A percentile compares a stretch with the other conserved stretches of the same genome.
These are phyloP conservation scores for Grosmannia penicillata DNA, from an alignment of 2,329 filamentous ascomycete species.

Conservation along the genomic window DNA sequence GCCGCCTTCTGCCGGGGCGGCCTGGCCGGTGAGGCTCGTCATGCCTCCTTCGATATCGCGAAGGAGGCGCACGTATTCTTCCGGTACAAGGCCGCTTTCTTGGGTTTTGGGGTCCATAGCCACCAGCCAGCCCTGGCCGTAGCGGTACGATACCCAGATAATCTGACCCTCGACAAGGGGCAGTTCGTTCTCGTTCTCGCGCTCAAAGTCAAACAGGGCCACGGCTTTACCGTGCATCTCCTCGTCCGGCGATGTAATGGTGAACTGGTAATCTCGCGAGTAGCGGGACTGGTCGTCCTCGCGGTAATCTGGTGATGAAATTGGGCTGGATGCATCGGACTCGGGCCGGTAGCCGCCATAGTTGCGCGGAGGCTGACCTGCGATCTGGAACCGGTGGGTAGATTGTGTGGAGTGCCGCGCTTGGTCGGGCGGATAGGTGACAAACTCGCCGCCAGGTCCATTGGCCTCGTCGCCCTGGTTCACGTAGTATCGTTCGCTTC, in stretches of 20 bases:
- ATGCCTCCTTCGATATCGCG: conserved; percentile 87
- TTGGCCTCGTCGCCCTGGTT: conserved; percentile 59
- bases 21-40: conserved; percentile 52
- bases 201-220: conserved; percentile 84
- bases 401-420: conserved; percentile 45
- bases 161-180: conserved; percentile 88
- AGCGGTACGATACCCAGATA: conserved; percentile 89
- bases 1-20: conserved; percentile 26
- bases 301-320: conserved; percentile 42
- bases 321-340: conserved; percentile 43
- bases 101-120: conserved; percentile 89
- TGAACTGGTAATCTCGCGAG: conserved; percentile 86
- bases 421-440: conserved; percentile 60
- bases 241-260: conserved; percentile 87
- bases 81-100: conserved; percentile 87
- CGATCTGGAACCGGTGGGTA: conserved; percentile 28
- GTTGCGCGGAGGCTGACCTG: conserved; percentile 28
- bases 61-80: conserved; percentile 87
- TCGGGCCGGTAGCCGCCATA: conserved; percentile 34
- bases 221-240: conserved; percentile 96
- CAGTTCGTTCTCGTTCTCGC: conserved; percentile 93
- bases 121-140: conserved; percentile 94
- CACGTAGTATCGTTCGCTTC: conserved; percentile 61
- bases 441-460: conserved; percentile 64
- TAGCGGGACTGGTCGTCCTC: conserved; percentile 63